These are phyloP conservation scores for Penicillium sp. DNA, from an alignment of 2,329 filamentous ascomycete species.

Conservation along the genomic window DNA sequence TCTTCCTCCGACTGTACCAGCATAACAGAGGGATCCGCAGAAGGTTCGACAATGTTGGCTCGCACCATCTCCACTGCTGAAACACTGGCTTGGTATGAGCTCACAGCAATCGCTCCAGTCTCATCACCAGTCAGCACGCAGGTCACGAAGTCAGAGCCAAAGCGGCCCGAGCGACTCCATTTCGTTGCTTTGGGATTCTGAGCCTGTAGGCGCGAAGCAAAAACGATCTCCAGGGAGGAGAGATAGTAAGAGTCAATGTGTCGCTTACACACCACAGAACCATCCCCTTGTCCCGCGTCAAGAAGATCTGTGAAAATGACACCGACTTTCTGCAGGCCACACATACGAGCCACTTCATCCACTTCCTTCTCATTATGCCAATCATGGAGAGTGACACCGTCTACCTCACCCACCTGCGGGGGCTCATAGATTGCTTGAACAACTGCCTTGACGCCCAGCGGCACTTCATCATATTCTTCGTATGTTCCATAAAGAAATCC, in stretches of 20 bases:
- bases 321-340: slow-evolving; percentile 83
- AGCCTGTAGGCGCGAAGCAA: slow-evolving; percentile 83
- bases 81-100: slow-evolving; percentile 92
- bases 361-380: slow-evolving; percentile 85
- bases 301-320: slow-evolving; percentile 93
- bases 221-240: slow-evolving; percentile 86
- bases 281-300: slow-evolving; percentile 77
- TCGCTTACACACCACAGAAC: slow-evolving; percentile 87
- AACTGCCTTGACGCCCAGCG: slow-evolving; percentile 89
- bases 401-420: slow-evolving; percentile 82
- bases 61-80: slow-evolving; percentile 95
- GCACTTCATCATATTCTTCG: slow-evolving; percentile 86
- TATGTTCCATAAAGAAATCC: slow-evolving; percentile 92
- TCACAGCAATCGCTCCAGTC: slow-evolving; percentile 80
- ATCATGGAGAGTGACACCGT: slow-evolving; percentile 79
- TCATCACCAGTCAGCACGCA: slow-evolving; percentile 95
- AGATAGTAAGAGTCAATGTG: slow-evolving; percentile 95
- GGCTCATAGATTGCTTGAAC: slow-evolving; percentile 98
- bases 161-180: slow-evolving; percentile 92
- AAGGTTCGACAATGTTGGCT: slow-evolving; percentile 92
- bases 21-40: slow-evolving; percentile 89
- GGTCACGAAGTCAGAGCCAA: slow-evolving; percentile 95
- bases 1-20: slow-evolving; percentile 91
- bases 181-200: slow-evolving; percentile 87
- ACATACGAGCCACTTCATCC: slow-evolving; percentile 75